phyloP scores from a whole-genome alignment of 2,329 filamentous ascomycete genomes.

The Phyllosticta paracitricarpa region DNA sequence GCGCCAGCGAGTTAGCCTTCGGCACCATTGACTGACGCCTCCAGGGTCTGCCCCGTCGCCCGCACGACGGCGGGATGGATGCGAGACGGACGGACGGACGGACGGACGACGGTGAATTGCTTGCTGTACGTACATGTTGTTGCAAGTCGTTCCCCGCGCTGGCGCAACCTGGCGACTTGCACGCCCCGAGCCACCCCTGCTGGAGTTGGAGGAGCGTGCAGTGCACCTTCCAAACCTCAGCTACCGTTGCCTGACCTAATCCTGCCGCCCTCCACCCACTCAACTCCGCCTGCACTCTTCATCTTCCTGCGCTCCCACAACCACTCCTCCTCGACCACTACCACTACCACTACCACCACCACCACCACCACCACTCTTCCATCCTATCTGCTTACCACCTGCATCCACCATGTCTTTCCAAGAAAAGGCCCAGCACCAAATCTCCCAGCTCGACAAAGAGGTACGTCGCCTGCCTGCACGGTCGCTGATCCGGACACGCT shows the following conservation, averaged over 20 bases:
- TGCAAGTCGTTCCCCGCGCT: no score
- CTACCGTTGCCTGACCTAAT: not conserved
- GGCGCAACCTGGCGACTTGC: not conserved
- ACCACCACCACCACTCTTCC: not conserved
- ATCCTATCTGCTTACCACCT: no score
- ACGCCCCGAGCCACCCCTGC: no score
- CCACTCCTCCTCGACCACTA: not conserved
- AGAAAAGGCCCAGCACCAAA: slow-evolving; percentile 66
- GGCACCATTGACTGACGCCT: not conserved
- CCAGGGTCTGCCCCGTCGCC: not conserved
- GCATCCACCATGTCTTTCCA: slow-evolving; percentile 57
- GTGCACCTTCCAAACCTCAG: slow-evolving; percentile 1
- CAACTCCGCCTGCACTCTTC: no score
- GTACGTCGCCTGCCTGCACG: slow-evolving; percentile 39
- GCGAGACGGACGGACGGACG: no score
- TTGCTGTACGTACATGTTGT: no score
- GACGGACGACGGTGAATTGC: no score
- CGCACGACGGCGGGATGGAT: no score
- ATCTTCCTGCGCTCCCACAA: not conserved
- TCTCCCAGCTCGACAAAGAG: slow-evolving; percentile 74
- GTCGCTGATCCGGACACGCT: not conserved
- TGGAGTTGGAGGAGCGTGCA: not conserved
- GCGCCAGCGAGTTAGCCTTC: not conserved
- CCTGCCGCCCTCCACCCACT: not conserved
- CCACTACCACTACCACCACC: not conserved